Percentiles rank a stretch among this genome's conserved stretches.
Evolutionary conservation across 345 rosid genomes (phyloP).

Genomic region (Populus nigra): DNA sequence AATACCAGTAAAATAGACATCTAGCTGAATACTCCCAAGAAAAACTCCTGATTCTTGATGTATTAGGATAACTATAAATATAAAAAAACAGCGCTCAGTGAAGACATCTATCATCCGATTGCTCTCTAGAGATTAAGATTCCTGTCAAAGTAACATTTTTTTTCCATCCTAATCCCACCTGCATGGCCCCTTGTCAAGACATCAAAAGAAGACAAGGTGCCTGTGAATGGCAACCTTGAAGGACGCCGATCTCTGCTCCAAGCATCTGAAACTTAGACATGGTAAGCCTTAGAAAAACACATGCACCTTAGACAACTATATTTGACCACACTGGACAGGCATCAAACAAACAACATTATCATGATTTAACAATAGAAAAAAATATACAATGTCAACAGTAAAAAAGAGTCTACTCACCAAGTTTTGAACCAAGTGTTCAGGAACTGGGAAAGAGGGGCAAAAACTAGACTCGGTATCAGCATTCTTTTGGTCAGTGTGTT

Average conservation of each 20-base stretch:
- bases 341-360: slow-evolving; percentile 38
- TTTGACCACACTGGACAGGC: slow-evolving; percentile 50
- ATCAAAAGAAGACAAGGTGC: slow-evolving; percentile 94
- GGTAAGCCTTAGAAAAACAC: slow-evolving; percentile 93
- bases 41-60: slow-evolving; percentile 39
- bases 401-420: slow-evolving; percentile 55
- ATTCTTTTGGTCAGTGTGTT: slow-evolving; percentile 37
- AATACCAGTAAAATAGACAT: slow-evolving; percentile 14
- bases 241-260: slow-evolving; percentile 82
- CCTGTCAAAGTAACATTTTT: slow-evolving; percentile 51
- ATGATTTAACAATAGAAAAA: slow-evolving; percentile 18
- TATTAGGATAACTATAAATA: slow-evolving; percentile 51
- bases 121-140: slow-evolving; percentile 49
- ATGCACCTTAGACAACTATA: slow-evolving; percentile 68
- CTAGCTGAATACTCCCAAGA: slow-evolving; percentile 22
- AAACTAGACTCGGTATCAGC: slow-evolving; percentile 51
- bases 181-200: slow-evolving; percentile 87
- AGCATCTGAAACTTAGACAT: slow-evolving; percentile 99
- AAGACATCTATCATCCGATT: slow-evolving; percentile 55
- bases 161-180: slow-evolving; percentile 98
- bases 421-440: slow-evolving; percentile 63
- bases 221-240: slow-evolving; percentile 62
- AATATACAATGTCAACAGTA: slow-evolving; percentile 14
- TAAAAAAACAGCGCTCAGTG: slow-evolving; percentile 56
- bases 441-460: slow-evolving; percentile 72